Conservation (phyloP, 2,329 filamentous ascomycete genomes). For the Elsinoe ampelina region DNA sequence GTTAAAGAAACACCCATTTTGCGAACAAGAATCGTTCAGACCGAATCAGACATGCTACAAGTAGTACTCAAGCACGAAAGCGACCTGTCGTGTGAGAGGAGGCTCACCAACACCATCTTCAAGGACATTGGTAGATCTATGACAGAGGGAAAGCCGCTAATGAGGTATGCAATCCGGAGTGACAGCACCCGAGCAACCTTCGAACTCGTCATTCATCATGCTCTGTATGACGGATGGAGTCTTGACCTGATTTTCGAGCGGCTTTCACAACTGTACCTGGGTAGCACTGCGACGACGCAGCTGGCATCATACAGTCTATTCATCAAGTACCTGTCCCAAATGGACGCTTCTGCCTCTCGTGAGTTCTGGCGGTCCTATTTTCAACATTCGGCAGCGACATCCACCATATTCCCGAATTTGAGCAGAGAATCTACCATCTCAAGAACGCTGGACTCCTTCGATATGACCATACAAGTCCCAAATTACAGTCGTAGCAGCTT, state of each 20-base stretch:
- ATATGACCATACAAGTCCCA: not conserved
- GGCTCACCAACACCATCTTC: too few species aligned
- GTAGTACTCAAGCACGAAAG: not conserved
- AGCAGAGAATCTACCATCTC: not conserved
- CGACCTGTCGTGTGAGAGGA: not conserved
- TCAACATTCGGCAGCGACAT: not conserved
- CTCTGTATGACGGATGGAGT: constrained; percentile 9
- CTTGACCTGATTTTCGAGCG: not conserved
- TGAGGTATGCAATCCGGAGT: not conserved
- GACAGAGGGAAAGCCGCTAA: not conserved
- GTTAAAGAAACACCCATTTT: not conserved
- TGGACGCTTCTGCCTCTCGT: not conserved
- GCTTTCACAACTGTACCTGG: not conserved
- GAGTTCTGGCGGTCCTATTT: not conserved
- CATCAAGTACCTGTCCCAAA: not conserved
- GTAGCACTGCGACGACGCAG: not conserved
- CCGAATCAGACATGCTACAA: not conserved
- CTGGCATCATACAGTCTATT: not conserved
- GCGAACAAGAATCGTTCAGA: not conserved
- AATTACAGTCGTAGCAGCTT: not conserved
- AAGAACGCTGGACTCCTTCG: not conserved
- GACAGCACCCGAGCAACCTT: not conserved
- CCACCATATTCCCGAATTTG: not conserved
- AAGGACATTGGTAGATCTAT: not conserved
- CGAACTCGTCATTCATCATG: constrained; percentile 1